phyloP scores from a whole-genome alignment of 2,329 filamentous ascomycete genomes.

The Alternaria dauci region DNA sequence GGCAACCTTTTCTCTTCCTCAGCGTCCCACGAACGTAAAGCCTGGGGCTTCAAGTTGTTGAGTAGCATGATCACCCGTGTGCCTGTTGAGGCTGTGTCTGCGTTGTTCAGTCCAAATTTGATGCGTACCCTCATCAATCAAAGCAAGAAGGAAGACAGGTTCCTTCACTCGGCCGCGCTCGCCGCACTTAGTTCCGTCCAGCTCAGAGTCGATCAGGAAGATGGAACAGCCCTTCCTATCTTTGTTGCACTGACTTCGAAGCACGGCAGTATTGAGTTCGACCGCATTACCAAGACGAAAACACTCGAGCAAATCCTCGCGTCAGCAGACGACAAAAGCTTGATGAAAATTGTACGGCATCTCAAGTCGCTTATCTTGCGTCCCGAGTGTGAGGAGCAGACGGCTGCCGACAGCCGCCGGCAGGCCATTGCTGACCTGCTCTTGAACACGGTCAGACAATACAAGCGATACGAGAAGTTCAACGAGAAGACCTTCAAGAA shows the following conservation, averaged over 20 bases:
- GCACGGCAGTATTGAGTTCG: conserved; percentile 79
- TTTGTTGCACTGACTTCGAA: conserved; percentile 74
- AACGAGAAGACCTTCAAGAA: conserved; percentile 40
- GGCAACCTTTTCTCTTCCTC: conserved; percentile 83
- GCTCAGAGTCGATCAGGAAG: conserved; percentile 65
- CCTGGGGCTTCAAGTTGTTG: conserved; percentile 89
- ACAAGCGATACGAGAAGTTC: conserved; percentile 42
- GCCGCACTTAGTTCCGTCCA: conserved; percentile 79
- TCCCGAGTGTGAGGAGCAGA: conserved; percentile 57
- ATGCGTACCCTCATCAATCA: conserved; percentile 62
- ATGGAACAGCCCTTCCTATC: conserved; percentile 67
- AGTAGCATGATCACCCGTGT: conserved; percentile 72
- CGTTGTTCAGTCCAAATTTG: conserved; percentile 83
- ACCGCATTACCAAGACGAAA: conserved; percentile 84
- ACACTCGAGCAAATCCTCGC: conserved; percentile 79
- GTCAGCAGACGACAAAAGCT: conserved; percentile 60
- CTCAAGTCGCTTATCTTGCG: conserved; percentile 58
- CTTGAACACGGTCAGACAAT: conserved; percentile 58
- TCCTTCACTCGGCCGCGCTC: conserved; percentile 72
- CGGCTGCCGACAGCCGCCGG: conserved; percentile 56
- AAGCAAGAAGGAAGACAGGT: conserved; percentile 46
- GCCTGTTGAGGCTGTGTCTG: conserved; percentile 59
- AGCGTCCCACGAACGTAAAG: conserved; percentile 88
- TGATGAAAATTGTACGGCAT: conserved; percentile 63
- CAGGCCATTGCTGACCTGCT: conserved; percentile 63